phyloP scores from a whole-genome alignment of 1,284 basidiomycete species.

The Tremellales sp. region DNA sequence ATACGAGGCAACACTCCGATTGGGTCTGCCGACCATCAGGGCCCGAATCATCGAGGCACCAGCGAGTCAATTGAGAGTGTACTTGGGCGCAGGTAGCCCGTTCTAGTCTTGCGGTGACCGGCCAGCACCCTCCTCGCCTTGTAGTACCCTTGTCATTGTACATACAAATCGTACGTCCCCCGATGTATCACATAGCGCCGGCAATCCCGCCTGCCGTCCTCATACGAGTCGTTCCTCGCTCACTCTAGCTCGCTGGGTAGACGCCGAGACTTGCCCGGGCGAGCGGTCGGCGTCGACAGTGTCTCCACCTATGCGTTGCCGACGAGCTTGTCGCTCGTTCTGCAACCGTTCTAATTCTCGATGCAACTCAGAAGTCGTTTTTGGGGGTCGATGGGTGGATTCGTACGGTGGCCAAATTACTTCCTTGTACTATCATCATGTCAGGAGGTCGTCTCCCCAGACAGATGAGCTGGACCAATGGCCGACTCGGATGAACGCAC shows the following conservation, averaged over 20 bases:
- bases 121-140: too few relatives aligned
- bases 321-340: conserved; percentile 24
- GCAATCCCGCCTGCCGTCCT: too few relatives aligned
- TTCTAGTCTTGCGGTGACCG: too few relatives aligned
- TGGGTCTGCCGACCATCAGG: conserved; percentile 41
- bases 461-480: not conserved
- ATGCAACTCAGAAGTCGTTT: conserved; percentile 28
- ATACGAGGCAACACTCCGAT: conserved; percentile 48
- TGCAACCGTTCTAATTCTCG: conserved; percentile 32
- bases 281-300: too few relatives aligned
- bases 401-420: conserved; percentile 44
- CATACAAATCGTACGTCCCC: too few relatives aligned
- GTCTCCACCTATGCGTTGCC: too few relatives aligned
- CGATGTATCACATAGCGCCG: too few relatives aligned
- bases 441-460: conserved; percentile 8
- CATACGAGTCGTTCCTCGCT: too few relatives aligned
- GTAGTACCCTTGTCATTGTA: too few relatives aligned
- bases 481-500: conserved; percentile 51
- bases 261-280: too few relatives aligned
- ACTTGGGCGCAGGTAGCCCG: conserved; percentile 45
- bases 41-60: conserved; percentile 49
- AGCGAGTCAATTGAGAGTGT: conserved; percentile 41
- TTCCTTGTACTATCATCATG: conserved; percentile 32
- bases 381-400: conserved; percentile 38
- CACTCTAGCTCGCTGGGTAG: too few relatives aligned